Percentiles rank a stretch among this genome's conserved stretches.
These are phyloP conservation scores for Neurospora sp. DNA, from an alignment of 495 filamentous ascomycete genomes.

Conservation along the genomic window DNA sequence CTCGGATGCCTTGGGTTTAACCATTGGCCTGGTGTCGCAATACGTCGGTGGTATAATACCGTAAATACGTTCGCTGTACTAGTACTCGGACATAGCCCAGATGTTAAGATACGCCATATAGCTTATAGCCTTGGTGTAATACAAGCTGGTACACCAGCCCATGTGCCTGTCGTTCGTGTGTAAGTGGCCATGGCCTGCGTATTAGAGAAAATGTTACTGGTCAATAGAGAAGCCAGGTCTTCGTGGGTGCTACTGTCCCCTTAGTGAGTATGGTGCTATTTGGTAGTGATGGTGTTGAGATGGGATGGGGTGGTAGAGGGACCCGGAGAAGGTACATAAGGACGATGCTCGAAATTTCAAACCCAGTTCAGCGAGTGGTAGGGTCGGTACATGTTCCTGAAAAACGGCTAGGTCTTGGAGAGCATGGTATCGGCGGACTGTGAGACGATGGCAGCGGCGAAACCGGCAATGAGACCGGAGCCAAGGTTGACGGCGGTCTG, in stretches of 20 bases:
- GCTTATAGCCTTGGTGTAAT: not conserved
- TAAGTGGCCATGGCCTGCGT: not conserved
- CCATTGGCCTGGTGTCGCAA: not conserved
- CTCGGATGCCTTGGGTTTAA: not conserved
- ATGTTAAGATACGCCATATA: not conserved
- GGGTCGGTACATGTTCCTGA: not conserved
- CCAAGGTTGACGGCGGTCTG: conserved; percentile 93
- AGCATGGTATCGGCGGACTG: conserved; percentile 98
- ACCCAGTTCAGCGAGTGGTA: not conserved
- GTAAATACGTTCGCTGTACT: not conserved
- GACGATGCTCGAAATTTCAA: not conserved
- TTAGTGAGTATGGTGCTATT: not conserved
- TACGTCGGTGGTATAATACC: not conserved
- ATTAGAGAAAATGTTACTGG: too few species aligned
- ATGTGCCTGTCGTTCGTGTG: not conserved
- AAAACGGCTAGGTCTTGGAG: not conserved
- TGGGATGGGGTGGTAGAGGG: not conserved
- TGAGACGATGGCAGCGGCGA: conserved; percentile 91
- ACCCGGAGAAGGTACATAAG: not conserved
- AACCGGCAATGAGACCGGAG: conserved; percentile 91
- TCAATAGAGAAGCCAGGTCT: too few species aligned
- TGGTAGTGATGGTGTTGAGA: not conserved
- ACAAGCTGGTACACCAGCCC: not conserved
- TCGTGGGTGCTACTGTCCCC: too few species aligned
- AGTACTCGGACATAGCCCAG: not conserved